Conservation (phyloP, 495 filamentous ascomycete genomes). For the Tetracladium marchalianum region DNA sequence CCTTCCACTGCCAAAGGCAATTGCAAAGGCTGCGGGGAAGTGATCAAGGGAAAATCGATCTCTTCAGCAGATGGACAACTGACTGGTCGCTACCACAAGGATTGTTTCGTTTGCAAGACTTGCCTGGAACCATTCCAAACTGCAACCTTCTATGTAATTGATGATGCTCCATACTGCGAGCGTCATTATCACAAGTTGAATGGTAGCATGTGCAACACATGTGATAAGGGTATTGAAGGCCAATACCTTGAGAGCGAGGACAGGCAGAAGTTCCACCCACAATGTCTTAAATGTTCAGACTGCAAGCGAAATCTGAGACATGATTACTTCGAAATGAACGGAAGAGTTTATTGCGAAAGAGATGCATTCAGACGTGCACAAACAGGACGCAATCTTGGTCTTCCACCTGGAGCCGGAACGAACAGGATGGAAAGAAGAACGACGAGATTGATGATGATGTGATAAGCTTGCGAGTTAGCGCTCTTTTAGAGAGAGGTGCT, state of each 20-base stretch:
- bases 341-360: constrained; percentile 65
- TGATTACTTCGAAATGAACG: constrained; percentile 50
- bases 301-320: constrained; percentile 49
- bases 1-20: constrained; percentile 48
- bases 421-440: constrained; percentile 61
- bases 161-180: constrained; percentile 82
- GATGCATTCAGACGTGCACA: constrained; percentile 61
- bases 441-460: constrained; percentile 81
- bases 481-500: too few species aligned
- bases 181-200: constrained; percentile 92
- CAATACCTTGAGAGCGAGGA: constrained; percentile 84
- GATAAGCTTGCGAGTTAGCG: not conserved
- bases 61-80: constrained; percentile 89
- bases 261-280: constrained; percentile 71
- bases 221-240: constrained; percentile 82
- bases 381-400: constrained; percentile 19
- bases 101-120: constrained; percentile 85
- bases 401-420: constrained; percentile 16
- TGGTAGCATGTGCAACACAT: constrained; percentile 68
- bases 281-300: constrained; percentile 73
- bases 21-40: constrained; percentile 71
- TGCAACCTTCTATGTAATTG: constrained; percentile 83
- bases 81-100: constrained; percentile 87
- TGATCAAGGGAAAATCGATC: constrained; percentile 83
- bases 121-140: constrained; percentile 77